Base-by-base conservation (phyloP, 495 filamentous ascomycete genomes). In the Hypoxylon crocopeplum region DNA sequence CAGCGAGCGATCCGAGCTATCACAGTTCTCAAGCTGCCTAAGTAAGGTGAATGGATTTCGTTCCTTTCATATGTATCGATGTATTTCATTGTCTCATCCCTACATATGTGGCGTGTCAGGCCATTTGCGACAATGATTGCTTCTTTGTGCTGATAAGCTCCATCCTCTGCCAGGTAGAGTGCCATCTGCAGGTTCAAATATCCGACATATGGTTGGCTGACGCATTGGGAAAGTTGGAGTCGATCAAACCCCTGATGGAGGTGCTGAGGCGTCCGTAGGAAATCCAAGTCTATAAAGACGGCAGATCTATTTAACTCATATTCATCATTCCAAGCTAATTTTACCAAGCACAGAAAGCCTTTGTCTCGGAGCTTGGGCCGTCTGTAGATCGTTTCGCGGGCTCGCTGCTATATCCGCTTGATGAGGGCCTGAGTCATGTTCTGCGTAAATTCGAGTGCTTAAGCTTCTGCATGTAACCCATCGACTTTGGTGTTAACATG, bases 401-500 rank as follows among this genome's bases (percentile, higher is more conserved):
- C n/a, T 51, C 11, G 36, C 40, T 8, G 7, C 33, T 19, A 16
- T 42, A 45, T 50, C 30, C 29, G 19, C 24, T 7, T 30, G 50
- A 19, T 33, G 25, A 30, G 30, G n/a, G 7, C 25, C 24, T 52
- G 49, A 64, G 38, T 59, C 41, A 54, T 25, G 27, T 36, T 48
- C 29, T 41, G 33, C 59, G 48, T 55, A 6, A 41, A 37, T 56
- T 59, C 44, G 46, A 44, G 37, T 39, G 50, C 50, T 59, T 57
- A 61, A 66, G 56, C 56, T 61, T 66, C 51, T 61, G 56, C 56
- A 61, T 61, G 56, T 34, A 57, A 57, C 62, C 46, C 51, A 53
- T 61, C n/a, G 46, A 45, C 29, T 7, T 4, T 38, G 46, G 12
- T 36, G 29, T 41, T 60, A 47, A 49, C 56, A 53, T 39, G 50